Percentiles rank a stretch among this genome's conserved stretches.
These are phyloP conservation scores for Withania somnifera DNA, from an alignment of 305 asterid genomes.

Conservation along the genomic window DNA sequence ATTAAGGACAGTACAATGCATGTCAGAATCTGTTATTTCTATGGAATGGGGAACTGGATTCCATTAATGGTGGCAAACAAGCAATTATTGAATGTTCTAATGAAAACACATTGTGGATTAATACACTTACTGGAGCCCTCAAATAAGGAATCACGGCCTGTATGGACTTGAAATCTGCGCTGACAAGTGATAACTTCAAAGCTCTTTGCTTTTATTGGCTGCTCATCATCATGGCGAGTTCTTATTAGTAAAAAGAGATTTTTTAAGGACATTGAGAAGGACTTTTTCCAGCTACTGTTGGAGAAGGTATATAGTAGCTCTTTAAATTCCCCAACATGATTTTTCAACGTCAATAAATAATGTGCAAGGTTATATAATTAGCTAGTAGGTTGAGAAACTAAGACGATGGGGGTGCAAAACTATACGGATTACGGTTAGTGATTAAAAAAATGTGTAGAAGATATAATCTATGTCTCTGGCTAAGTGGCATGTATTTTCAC, in stretches of 20 bases:
- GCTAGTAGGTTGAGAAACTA: not conserved
- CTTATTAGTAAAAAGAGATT: no score
- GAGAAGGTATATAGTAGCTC: not conserved
- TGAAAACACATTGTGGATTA: not conserved
- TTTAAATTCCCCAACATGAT: not conserved
- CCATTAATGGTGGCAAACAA: not conserved
- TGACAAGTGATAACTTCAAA: not conserved
- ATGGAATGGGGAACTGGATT: not conserved
- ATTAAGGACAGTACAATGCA: not conserved
- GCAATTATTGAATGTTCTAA: not conserved
- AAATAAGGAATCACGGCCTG: not conserved
- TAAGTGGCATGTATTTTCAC: no score
- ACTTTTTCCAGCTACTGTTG: not conserved
- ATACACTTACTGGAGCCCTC: not conserved
- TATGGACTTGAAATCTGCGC: not conserved
- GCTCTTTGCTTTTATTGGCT: not conserved
- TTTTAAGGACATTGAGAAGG: not conserved
- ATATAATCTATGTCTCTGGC: no score
- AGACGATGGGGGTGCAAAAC: no score
- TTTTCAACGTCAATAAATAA: not conserved
- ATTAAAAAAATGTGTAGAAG: no score
- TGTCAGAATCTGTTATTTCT: not conserved
- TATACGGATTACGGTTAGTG: no score
- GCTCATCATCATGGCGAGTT: not conserved
- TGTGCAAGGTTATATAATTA: not conserved